These are phyloP conservation scores for Myotisia sp. DNA, from an alignment of 2,329 filamentous ascomycete genomes.

Conservation along the genomic window DNA sequence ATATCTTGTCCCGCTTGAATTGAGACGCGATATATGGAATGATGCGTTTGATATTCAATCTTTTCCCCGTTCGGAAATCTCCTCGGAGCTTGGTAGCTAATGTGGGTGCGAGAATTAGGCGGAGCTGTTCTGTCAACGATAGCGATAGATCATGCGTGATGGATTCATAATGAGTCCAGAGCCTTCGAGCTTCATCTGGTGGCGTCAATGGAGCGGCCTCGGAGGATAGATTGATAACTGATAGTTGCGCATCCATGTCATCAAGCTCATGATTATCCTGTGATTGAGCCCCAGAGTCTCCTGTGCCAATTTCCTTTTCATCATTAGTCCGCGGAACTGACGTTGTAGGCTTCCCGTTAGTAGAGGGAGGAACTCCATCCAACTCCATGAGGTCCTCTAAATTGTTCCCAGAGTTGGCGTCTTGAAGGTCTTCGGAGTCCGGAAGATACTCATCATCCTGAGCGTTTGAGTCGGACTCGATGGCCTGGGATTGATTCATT, in stretches of 20 bases:
- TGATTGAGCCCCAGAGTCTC: conserved; percentile 24
- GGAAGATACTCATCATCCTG: conserved; percentile 46
- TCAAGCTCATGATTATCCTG: conserved; percentile 32
- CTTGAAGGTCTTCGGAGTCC: conserved; percentile 32
- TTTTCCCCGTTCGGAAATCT: conserved; percentile 92
- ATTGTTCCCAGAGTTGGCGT: conserved; percentile 30
- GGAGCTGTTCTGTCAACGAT: conserved; percentile 82
- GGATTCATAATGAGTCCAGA: conserved; percentile 76
- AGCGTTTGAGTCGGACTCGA: conserved; percentile 50
- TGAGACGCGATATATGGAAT: conserved; percentile 97
- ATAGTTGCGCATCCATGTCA: conserved; percentile 44
- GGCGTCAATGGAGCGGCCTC: conserved; percentile 32
- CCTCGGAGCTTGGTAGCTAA: conserved; percentile 92
- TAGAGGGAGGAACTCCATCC: conserved; percentile 22
- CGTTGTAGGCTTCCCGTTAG: conserved; percentile 20
- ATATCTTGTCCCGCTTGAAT: conserved; percentile 99
- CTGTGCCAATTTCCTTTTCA: conserved; percentile 20
- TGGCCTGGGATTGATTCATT: conserved; percentile 76
- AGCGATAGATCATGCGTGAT: conserved; percentile 76
- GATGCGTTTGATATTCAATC: conserved; percentile 97
- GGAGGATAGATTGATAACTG: conserved; percentile 55
- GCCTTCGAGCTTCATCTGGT: conserved; percentile 48
- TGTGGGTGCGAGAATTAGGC: conserved; percentile 86
- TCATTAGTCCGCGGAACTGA: conserved; percentile 15
- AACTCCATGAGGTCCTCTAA: conserved; percentile 35